phyloP scores from a whole-genome alignment of 805 yeast species.

The Ogataea methanolica region DNA sequence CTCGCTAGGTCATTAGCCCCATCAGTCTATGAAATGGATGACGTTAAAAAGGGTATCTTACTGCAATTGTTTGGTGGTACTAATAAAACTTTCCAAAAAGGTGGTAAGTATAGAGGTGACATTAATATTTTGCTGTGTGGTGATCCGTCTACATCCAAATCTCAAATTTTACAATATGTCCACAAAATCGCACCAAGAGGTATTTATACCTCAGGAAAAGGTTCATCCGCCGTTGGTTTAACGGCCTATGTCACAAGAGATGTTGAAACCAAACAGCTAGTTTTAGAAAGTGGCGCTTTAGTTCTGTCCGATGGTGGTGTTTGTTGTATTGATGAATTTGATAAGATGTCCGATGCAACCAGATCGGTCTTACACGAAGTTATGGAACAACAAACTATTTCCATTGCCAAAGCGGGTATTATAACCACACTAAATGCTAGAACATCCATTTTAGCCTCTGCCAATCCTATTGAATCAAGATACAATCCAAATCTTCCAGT shows the following conservation, averaged over 20 bases:
- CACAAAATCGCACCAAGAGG: constrained; percentile 98
- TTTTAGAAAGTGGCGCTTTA: constrained; percentile 92
- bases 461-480: constrained; percentile 94
- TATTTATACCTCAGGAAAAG: constrained; percentile 96
- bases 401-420: constrained; percentile 97
- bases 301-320: constrained; percentile 97
- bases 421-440: constrained; percentile 95
- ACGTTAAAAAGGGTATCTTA: constrained; percentile 91
- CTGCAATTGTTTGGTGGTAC: constrained; percentile 95
- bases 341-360: constrained; percentile 93
- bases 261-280: constrained; percentile 87
- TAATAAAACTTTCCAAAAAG: constrained; percentile 79
- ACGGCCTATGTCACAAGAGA: constrained; percentile 97
- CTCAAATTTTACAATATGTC: constrained; percentile 90
- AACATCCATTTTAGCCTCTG: constrained; percentile 92
- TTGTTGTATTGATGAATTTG: constrained; percentile 98
- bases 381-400: constrained; percentile 98
- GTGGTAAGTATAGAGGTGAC: constrained; percentile 96
- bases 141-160: constrained; percentile 96
- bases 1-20: constrained; percentile 93
- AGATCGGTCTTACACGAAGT: constrained; percentile 96
- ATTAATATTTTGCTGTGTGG: constrained; percentile 90
- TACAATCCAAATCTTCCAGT: constrained; percentile 95
- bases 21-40: constrained; percentile 94
- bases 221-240: constrained; percentile 97